phyloP scores from a whole-genome alignment of 768 basidiomycete genomes.

The Phaffia tasmanica region DNA sequence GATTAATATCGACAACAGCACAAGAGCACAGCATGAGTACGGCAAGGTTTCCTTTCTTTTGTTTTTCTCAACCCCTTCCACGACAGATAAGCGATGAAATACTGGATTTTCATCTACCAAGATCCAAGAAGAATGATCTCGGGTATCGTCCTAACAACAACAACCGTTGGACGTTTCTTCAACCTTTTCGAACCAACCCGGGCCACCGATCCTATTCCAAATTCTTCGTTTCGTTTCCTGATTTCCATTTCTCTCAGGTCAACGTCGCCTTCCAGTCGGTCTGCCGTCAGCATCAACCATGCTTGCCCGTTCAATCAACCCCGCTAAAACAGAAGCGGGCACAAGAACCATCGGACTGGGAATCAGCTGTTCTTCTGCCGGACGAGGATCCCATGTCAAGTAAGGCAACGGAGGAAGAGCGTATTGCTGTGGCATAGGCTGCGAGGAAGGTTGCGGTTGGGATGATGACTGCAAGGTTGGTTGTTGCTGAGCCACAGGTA shows the following conservation, averaged over 20 bases:
- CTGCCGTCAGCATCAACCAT: not conserved
- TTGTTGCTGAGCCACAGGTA: not conserved
- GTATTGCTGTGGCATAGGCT: not conserved
- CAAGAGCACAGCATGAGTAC: not conserved
- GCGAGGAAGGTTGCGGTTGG: not conserved
- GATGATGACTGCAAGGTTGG: not conserved
- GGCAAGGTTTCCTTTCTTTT: not conserved
- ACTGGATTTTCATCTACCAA: not conserved
- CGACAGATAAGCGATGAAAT: not conserved
- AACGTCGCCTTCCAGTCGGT: too few species aligned
- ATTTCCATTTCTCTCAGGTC: too few species aligned
- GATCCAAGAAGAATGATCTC: slow-evolving; percentile 3
- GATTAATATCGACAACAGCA: not conserved
- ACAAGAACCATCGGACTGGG: slow-evolving; percentile 21
- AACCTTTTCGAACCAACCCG: too few species aligned
- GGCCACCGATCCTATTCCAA: too few species aligned
- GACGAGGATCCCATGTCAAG: slow-evolving; percentile 26
- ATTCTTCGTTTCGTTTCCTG: too few species aligned
- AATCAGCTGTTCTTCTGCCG: slow-evolving; percentile 14
- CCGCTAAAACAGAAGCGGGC: slow-evolving; percentile 16
- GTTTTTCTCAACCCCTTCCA: too few species aligned
- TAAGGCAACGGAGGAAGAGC: slow-evolving; percentile 16
- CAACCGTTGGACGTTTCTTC: too few species aligned
- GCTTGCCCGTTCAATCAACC: slow-evolving; percentile 17
- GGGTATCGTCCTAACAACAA: too few species aligned